Conservation (phyloP, 257 asterid species). For the Verbena officinalis region DNA sequence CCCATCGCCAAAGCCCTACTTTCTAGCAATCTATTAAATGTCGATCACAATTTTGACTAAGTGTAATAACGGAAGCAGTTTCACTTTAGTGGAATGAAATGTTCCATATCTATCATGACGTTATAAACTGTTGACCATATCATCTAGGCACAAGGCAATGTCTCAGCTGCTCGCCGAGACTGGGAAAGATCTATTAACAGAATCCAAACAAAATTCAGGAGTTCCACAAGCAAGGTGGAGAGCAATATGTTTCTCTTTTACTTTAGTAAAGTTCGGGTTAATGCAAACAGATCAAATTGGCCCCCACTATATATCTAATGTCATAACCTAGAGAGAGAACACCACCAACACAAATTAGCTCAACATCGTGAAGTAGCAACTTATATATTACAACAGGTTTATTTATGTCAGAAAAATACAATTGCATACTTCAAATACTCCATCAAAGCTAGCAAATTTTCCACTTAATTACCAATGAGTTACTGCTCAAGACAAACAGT, state of each 20-base stretch:
- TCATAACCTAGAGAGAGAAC: neutral
- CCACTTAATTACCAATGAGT: too few species aligned
- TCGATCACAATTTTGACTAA: neutral
- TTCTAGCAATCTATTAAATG: neutral
- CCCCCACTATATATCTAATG: neutral
- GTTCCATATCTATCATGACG: neutral
- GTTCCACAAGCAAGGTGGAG: neutral
- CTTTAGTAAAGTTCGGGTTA: neutral
- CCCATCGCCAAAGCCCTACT: neutral
- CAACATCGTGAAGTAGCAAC: neutral
- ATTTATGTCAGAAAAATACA: neutral
- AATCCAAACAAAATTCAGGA: conserved; percentile 1
- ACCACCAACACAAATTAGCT: conserved; percentile 8
- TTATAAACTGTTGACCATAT: neutral
- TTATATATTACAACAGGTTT: conserved; percentile 1
- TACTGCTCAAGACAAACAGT: too few species aligned
- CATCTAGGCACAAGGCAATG: neutral
- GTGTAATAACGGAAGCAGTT: too few species aligned
- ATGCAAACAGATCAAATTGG: neutral
- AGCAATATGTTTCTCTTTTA: neutral
- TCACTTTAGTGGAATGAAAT: neutral
- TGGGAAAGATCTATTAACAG: neutral
- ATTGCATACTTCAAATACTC: neutral
- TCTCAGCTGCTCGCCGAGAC: neutral
- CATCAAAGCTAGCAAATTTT: too few species aligned